Conservation (phyloP, 139 green algal species). For the Chlorella sp. region DNA sequence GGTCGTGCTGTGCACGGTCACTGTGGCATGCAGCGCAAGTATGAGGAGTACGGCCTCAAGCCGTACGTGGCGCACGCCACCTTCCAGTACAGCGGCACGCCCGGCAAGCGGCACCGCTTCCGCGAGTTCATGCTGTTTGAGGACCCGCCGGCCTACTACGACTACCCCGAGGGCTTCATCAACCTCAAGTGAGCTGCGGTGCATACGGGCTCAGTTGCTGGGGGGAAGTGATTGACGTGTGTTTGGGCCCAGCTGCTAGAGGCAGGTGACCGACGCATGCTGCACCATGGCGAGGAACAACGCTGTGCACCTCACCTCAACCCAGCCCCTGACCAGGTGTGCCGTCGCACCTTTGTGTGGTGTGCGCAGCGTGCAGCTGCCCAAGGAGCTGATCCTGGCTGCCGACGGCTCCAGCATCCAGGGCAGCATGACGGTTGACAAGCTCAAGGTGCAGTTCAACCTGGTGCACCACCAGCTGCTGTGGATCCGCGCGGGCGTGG, state of each 20-base stretch:
- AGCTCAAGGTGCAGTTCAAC: slow-evolving; percentile 46
- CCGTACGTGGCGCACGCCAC: slow-evolving; percentile 85
- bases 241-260: too few relatives aligned
- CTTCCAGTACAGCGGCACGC: slow-evolving; percentile 85
- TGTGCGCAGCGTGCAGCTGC: not conserved
- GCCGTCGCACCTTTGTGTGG: not conserved
- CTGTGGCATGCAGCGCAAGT: slow-evolving; percentile 62
- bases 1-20: too few relatives aligned
- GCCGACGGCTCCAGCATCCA: not conserved
- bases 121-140: slow-evolving; percentile 73
- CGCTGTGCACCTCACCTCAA: not conserved
- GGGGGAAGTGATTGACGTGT: too few relatives aligned
- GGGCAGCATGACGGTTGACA: slow-evolving; percentile 10
- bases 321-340: not conserved
- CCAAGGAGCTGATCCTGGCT: slow-evolving; percentile 1
- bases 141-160: slow-evolving; percentile 60
- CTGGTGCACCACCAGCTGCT: slow-evolving; percentile 61
- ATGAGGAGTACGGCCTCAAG: slow-evolving; percentile 48
- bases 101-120: slow-evolving; percentile 82
- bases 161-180: slow-evolving; percentile 27
- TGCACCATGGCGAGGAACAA: too few relatives aligned
- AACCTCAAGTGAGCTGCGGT: too few relatives aligned
- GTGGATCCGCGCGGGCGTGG: slow-evolving; percentile 25
- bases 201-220: too few relatives aligned
- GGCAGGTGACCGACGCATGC: too few relatives aligned